phyloP scores from a whole-genome alignment of 495 filamentous ascomycete genomes.

The Neurospora sp. region DNA sequence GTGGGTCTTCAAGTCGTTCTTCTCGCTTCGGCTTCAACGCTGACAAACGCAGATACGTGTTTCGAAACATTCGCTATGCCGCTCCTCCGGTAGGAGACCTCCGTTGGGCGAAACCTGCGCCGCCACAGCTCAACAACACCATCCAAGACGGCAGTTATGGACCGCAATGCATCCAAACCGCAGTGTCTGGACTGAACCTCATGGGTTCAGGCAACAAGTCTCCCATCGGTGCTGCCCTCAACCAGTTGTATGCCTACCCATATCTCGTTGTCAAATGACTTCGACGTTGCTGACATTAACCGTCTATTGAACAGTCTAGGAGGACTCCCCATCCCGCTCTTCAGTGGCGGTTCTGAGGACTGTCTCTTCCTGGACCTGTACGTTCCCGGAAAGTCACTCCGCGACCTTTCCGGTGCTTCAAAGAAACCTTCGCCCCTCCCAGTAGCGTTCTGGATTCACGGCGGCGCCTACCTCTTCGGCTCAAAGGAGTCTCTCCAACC shows the following conservation, averaged over 20 bases:
- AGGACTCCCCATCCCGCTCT: conserved; percentile 26
- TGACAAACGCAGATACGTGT: conserved; percentile 27
- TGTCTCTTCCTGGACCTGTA: conserved; percentile 43
- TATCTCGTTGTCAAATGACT: background rate
- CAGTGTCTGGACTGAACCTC: conserved; percentile 26
- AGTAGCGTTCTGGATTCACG: conserved; percentile 52
- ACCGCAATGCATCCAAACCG: conserved; percentile 35
- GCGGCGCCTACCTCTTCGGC: conserved; percentile 47
- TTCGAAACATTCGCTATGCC: conserved; percentile 50
- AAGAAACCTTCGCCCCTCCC: conserved; percentile 25
- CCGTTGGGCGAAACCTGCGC: conserved; percentile 45
- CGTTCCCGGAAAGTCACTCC: conserved; percentile 17
- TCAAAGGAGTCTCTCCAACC: conserved; percentile 32
- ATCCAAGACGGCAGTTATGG: conserved; percentile 43
- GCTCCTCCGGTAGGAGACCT: conserved; percentile 43
- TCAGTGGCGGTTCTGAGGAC: conserved; percentile 36
- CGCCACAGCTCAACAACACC: conserved; percentile 33
- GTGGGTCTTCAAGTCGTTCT: conserved; percentile 1
- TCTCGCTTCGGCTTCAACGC: background rate
- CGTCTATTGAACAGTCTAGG: conserved; percentile 14
- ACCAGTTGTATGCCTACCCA: conserved; percentile 21
- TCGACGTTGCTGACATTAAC: background rate
- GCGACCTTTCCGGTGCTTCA: background rate
- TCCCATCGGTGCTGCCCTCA: conserved; percentile 26
- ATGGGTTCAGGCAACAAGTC: conserved; percentile 23